These are phyloP conservation scores for Linum usitatissimum DNA, from an alignment of 345 rosid species.

Conservation along the genomic window DNA sequence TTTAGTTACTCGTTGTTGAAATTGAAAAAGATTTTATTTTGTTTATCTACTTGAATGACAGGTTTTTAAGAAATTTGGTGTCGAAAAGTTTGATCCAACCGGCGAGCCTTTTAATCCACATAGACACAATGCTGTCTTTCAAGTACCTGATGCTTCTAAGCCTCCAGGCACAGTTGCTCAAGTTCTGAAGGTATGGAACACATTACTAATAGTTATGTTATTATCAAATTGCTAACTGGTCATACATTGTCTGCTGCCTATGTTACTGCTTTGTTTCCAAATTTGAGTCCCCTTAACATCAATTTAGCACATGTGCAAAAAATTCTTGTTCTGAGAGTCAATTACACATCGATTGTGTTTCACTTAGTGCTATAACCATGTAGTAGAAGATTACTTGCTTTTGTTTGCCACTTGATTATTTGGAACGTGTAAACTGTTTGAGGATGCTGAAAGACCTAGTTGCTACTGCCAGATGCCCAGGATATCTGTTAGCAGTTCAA, in stretches of 20 bases:
- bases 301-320: not conserved
- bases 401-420: too few relatives aligned
- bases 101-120: slow-evolving; percentile 87
- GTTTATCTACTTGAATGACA: slow-evolving; percentile 15
- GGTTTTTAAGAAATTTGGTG: slow-evolving; percentile 67
- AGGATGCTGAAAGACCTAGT: not conserved
- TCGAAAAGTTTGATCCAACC: slow-evolving; percentile 62
- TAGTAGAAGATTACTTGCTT: not conserved
- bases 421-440: not conserved
- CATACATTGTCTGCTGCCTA: not conserved
- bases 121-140: slow-evolving; percentile 73
- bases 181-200: slow-evolving; percentile 58
- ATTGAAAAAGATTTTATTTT: too few relatives aligned
- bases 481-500: not conserved
- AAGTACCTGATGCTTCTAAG: slow-evolving; percentile 71
- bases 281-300: not conserved
- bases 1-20: too few relatives aligned
- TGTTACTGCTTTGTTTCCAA: not conserved
- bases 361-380: not conserved
- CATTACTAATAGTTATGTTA: not conserved
- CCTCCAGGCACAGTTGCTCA: slow-evolving; percentile 74
- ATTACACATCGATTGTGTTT: too few relatives aligned
- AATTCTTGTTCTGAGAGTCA: not conserved
- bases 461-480: too few relatives aligned
- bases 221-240: not conserved